phyloP scores from a whole-genome alignment of 2,329 filamentous ascomycete genomes.

The Claviceps quebecensis region DNA sequence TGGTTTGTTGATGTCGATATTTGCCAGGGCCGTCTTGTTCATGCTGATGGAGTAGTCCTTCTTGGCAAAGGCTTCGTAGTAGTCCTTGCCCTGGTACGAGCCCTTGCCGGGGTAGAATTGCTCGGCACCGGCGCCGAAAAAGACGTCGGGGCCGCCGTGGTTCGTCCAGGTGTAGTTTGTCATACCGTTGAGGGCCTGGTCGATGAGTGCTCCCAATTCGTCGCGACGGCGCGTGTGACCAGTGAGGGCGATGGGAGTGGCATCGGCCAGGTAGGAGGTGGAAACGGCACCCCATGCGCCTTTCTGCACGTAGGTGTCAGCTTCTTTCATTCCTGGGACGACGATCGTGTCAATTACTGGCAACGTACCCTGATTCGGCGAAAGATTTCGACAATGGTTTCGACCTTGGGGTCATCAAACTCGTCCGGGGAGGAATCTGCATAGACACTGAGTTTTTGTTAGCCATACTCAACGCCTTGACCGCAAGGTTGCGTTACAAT shows the following conservation, averaged over 20 bases:
- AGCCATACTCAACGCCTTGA: background rate
- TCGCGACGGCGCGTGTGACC: constrained; percentile 59
- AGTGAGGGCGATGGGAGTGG: constrained; percentile 62
- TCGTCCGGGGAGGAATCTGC: constrained; percentile 58
- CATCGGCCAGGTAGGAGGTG: constrained; percentile 71
- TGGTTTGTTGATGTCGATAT: constrained; percentile 41
- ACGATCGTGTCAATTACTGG: too few species aligned
- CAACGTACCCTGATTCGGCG: constrained; percentile 49
- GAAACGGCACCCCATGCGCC: constrained; percentile 54
- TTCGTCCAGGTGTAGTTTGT: constrained; percentile 72
- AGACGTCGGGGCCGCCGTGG: constrained; percentile 61
- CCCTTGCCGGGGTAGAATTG: constrained; percentile 54
- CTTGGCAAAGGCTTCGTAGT: constrained; percentile 63
- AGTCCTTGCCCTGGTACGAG: constrained; percentile 59
- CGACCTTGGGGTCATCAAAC: constrained; percentile 77
- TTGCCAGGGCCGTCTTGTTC: constrained; percentile 58
- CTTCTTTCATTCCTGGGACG: too few species aligned
- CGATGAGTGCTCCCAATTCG: constrained; percentile 57
- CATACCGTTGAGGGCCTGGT: constrained; percentile 62
- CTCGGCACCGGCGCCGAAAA: constrained; percentile 72
- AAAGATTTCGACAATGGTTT: constrained; percentile 69
- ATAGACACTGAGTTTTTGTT: constrained; percentile 38
- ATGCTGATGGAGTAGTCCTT: constrained; percentile 57
- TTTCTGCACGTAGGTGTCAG: constrained; percentile 16
- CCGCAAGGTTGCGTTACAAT: background rate